A percentile compares a stretch with the other conserved stretches of the same genome.
These are phyloP conservation scores for Plasmodium sp. DNA, from an alignment of 169 alveolate species.

Conservation along the genomic window DNA sequence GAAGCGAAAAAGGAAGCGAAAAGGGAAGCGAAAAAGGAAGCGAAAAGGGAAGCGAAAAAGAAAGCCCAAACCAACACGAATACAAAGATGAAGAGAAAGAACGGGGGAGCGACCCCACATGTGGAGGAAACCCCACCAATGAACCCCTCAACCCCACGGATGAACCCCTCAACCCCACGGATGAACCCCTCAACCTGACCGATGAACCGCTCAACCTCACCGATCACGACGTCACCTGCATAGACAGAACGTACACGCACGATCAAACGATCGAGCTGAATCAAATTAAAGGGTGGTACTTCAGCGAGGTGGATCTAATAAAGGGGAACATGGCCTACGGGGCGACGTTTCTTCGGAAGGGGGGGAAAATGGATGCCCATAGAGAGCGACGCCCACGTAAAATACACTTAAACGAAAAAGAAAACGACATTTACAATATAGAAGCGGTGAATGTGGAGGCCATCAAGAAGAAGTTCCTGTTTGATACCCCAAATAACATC, in stretches of 20 bases:
- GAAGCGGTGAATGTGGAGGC: conserved; percentile 42
- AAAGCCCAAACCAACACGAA: not conserved
- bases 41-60: not conserved
- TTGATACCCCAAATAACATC: conserved; percentile 39
- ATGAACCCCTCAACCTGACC: not conserved
- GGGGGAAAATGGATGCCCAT: not conserved
- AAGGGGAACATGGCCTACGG: conserved; percentile 17
- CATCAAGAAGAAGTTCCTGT: conserved; percentile 17
- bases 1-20: not conserved
- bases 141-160: no score
- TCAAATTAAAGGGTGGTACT: conserved; percentile 54
- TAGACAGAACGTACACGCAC: conserved; percentile 28
- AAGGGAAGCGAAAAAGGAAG: not conserved
- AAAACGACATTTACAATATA: conserved; percentile 25
- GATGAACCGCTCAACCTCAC: not conserved
- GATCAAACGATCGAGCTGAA: not conserved
- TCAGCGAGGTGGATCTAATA: conserved; percentile 24
- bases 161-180: no score
- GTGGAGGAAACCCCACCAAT: not conserved
- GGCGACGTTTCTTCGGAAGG: not conserved
- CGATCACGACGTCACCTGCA: conserved; percentile 6
- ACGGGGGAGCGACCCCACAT: not conserved
- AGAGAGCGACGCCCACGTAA: not conserved
- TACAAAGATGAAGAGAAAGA: not conserved
- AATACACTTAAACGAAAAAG: not conserved